Evolutionary conservation across 163 green algal genomes (phyloP), one percentile per base, ranked within the genome.

Genomic region (Chlorella variabilis): DNA sequence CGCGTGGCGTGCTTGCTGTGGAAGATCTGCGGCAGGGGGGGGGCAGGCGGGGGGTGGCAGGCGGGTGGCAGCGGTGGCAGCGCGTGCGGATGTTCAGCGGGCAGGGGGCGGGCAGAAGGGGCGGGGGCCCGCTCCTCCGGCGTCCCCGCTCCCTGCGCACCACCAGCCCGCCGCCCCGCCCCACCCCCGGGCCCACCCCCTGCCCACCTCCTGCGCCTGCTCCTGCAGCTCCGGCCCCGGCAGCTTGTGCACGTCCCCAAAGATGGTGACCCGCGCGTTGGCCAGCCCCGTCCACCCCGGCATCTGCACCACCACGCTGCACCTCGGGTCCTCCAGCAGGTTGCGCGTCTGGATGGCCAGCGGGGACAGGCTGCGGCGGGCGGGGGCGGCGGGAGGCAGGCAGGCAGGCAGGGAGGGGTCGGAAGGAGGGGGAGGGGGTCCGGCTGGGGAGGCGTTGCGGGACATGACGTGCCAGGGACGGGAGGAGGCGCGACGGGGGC

Each of bases 331-430:
- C 78, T 95, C 95, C 23, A 96, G 85, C 18, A 99, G 87, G 92
- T 99, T 99, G 71, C 94, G 89, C 38, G 94, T 97, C 85, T 99
- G 97, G 78, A 99, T 98, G 80, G 97, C 59, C 75, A 81, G 59
- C 38, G 73, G 73, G 21, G 73, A 80, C 36, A 80, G 73, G 73
- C 73, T 80, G 73, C 48, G 29, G 45, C 21, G 71, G 31, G n/a
- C n/a, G n/a, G n/a, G n/a, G n/a, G n/a, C n/a, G n/a, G n/a, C n/a
- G n/a, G n/a, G n/a, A n/a, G n/a, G n/a, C n/a, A n/a, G n/a, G n/a
- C n/a, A n/a, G n/a, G n/a, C n/a, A n/a, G n/a, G n/a, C n/a, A n/a
- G n/a, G n/a, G n/a, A n/a, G n/a, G n/a, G n/a, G n/a, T n/a, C 8
- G 9, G 51, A 62, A 62, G 51, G 20, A 62, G 51, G 5, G 20